Percentiles rank a stretch among this genome's conserved stretches.
phyloP scores from a whole-genome alignment of 192 early-diverging fungal genomes.

The Cladochytrium replicatum region DNA sequence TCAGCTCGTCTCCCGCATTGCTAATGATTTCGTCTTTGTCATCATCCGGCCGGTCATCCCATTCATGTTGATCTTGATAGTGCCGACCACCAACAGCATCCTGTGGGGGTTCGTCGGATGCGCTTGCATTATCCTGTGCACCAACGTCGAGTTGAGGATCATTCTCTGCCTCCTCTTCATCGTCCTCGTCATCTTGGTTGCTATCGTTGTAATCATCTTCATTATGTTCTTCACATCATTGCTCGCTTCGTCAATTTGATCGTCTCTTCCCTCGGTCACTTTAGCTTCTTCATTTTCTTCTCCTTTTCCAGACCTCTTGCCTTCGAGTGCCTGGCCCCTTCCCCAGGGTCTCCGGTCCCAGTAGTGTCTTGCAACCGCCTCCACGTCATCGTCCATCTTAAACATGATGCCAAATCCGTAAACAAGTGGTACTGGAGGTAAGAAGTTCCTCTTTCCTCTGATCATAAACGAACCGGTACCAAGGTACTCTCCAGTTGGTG shows the following conservation, averaged over 20 bases:
- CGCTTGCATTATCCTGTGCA: no score
- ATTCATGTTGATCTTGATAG: no score
- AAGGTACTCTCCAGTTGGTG: conserved; percentile 85
- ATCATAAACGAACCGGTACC: conserved; percentile 90
- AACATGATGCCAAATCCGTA: conserved; percentile 97
- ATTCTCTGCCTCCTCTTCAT: conserved; percentile 3
- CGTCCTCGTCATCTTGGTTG: conserved; percentile 4
- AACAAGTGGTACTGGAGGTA: conserved; percentile 86
- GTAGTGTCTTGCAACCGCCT: conserved; percentile 54
- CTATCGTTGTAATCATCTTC: conserved; percentile 11
- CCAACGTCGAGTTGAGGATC: not conserved
- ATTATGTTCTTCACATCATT: no score
- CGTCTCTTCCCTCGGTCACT: no score
- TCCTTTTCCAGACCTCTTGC: not conserved
- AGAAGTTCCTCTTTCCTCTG: conserved; percentile 84
- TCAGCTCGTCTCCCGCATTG: conserved; percentile 28
- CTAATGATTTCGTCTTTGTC: not conserved
- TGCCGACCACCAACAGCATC: no score
- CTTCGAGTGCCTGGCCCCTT: conserved; percentile 6
- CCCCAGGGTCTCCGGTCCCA: conserved; percentile 52
- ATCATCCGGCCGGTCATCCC: no score
- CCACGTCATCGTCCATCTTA: conserved; percentile 71
- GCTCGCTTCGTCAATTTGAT: no score
- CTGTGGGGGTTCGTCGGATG: no score
- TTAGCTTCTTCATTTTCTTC: conserved; percentile 18